Conservation (phyloP, 345 rosid species). For the Gossypium thurberi region DNA sequence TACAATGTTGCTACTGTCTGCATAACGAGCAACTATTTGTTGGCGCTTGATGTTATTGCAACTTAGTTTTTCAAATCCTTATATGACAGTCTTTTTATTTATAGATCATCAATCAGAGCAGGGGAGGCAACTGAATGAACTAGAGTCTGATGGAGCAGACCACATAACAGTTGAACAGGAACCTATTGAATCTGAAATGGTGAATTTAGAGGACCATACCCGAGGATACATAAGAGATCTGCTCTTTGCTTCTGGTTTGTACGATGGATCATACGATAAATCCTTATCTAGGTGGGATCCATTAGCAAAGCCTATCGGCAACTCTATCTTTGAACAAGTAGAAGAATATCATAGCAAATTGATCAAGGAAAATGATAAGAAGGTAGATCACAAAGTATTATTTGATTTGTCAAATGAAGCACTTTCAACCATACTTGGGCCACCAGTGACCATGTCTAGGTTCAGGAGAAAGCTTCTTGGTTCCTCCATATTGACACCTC, state of each 20-base stretch:
- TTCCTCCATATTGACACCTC: constrained; percentile 20
- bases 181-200: constrained; percentile 30
- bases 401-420: constrained; percentile 73
- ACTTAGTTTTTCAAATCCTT: not conserved
- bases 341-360: constrained; percentile 43
- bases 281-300: constrained; percentile 39
- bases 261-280: constrained; percentile 38
- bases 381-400: constrained; percentile 40
- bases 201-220: constrained; percentile 45
- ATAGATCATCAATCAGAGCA: constrained; percentile 43
- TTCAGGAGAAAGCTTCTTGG: constrained; percentile 36
- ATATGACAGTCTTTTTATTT: constrained; percentile 18
- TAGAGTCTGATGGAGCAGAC: constrained; percentile 37
- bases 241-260: constrained; percentile 75
- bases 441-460: constrained; percentile 36
- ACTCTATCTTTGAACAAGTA: constrained; percentile 45
- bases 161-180: constrained; percentile 29
- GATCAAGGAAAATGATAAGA: constrained; percentile 24
- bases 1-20: not conserved
- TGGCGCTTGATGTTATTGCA: not conserved
- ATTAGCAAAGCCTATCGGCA: constrained; percentile 47
- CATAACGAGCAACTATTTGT: not conserved
- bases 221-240: constrained; percentile 64
- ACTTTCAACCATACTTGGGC: constrained; percentile 43
- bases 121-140: constrained; percentile 60